These are phyloP conservation scores for Hypoxylon sp. DNA, from an alignment of 2,329 filamentous ascomycete genomes.

Conservation along the genomic window DNA sequence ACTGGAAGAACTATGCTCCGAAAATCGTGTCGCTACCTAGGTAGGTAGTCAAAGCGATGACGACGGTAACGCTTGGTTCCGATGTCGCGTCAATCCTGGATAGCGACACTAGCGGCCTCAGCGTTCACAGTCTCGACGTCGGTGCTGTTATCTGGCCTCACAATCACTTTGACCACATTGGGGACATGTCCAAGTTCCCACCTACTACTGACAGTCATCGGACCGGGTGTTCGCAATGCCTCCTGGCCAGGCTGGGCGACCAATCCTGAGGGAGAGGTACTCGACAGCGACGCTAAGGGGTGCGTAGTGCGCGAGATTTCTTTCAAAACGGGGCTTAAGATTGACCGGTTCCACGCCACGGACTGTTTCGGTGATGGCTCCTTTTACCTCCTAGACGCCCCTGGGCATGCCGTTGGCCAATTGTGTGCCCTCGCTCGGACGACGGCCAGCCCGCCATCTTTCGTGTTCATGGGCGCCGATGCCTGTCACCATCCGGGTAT, in stretches of 20 bases:
- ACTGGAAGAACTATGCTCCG: slow-evolving; percentile 44
- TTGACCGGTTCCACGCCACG: slow-evolving; percentile 50
- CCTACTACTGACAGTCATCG: slow-evolving; percentile 59
- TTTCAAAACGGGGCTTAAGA: slow-evolving; percentile 36
- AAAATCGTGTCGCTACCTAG: slow-evolving; percentile 20
- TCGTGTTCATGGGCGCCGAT: slow-evolving; percentile 62
- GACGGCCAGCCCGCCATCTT: slow-evolving; percentile 53
- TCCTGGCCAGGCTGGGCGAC: slow-evolving; percentile 42
- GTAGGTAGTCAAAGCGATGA: slow-evolving; percentile 12
- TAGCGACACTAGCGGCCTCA: slow-evolving; percentile 15
- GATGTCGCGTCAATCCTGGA: slow-evolving; percentile 17
- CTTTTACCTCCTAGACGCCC: slow-evolving; percentile 56
- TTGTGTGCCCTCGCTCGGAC: slow-evolving; percentile 59
- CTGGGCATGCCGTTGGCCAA: slow-evolving; percentile 55
- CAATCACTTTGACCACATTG: slow-evolving; percentile 65
- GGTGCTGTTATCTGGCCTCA: slow-evolving; percentile 60
- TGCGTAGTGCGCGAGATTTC: slow-evolving; percentile 49
- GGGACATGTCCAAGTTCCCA: slow-evolving; percentile 62
- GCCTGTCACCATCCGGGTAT: slow-evolving; percentile 59
- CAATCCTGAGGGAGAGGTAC: slow-evolving; percentile 38
- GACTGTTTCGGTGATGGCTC: slow-evolving; percentile 57
- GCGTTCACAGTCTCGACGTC: slow-evolving; percentile 34
- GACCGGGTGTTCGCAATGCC: slow-evolving; percentile 50
- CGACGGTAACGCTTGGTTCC: not conserved
- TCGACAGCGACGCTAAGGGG: slow-evolving; percentile 47